Evolutionary conservation across 2,329 filamentous ascomycete species (phyloP), one percentile per base, ranked within the genome.

Genomic region (Gliomastix tumulicola): DNA sequence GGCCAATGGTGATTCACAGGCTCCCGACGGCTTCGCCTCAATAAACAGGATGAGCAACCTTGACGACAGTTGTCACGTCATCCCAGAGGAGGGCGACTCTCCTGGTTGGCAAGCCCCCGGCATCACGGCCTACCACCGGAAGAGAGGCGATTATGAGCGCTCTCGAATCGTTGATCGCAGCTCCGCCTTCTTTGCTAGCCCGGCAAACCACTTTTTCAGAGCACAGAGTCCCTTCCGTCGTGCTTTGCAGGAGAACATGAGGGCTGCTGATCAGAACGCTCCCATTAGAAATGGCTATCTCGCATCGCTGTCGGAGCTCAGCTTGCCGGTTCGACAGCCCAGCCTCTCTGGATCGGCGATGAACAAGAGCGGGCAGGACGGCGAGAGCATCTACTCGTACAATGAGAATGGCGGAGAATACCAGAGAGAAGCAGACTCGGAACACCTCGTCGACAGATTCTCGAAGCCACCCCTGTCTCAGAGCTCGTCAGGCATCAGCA

Each of bases 151-250:
- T 13, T n/a, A 16, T 16, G n/a, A 16, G n/a, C 25, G 25, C 25
- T n/a, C 13, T 13, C n/a, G 17, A 28, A 28, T 28, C 13, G 25
- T 28, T 13, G 25, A 28, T 18, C 58, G 64, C 17, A 66, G 60
- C 40, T 71, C 69, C 2, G 65, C 63, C 0, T 71, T 74, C 44
- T 74, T 74, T 44, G 69, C 65, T 2, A 76, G 71, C 31, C 67
- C 69, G 3, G 55, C 62, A 2, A 65, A 63, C 13, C 67, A 73
- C 41, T 53, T 76, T 1, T 75, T 77, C 41, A 63, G 72, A 20
- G 70, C 71, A 1, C 57, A 64, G 19, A 79, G 74, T 37, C 73
- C 74, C 1, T 81, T 71, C 44, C 67, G 74, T 4, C 67, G 67
- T 19, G 69, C 67, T 3, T 47, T 79, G 21, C 65, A 61, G 31